Evolutionary conservation across 1,284 basidiomycete species (phyloP).

Genomic region (Cryptococcus sp.): DNA sequence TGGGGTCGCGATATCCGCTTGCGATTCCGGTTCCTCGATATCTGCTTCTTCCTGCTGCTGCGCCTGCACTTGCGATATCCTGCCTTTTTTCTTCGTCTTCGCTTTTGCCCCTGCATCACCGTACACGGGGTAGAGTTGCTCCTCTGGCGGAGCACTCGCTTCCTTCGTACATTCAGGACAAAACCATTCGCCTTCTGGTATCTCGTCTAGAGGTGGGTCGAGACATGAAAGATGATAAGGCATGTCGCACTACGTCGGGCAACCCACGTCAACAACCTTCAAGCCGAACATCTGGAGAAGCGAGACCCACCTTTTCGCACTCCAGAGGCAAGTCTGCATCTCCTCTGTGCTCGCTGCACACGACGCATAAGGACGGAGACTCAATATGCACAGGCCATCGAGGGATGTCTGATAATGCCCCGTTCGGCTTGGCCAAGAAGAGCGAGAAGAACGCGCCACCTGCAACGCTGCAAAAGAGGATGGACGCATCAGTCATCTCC

Average conservation of each 20-base stretch:
- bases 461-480: slow-evolving; percentile 63
- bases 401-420: slow-evolving; percentile 69
- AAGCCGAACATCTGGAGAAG: neutral
- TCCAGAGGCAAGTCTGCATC: slow-evolving; percentile 67
- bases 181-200: slow-evolving; percentile 93
- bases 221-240: slow-evolving; percentile 86
- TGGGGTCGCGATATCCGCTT: neutral
- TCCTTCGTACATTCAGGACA: slow-evolving; percentile 66
- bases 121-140: slow-evolving; percentile 10
- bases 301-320: slow-evolving; percentile 74
- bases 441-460: slow-evolving; percentile 83
- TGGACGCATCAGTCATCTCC: neutral
- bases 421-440: slow-evolving; percentile 71
- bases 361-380: slow-evolving; percentile 68
- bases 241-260: slow-evolving; percentile 69
- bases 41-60: slow-evolving; percentile 2
- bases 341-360: slow-evolving; percentile 68
- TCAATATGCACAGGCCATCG: slow-evolving; percentile 73
- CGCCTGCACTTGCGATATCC: neutral
- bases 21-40: neutral
- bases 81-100: neutral
- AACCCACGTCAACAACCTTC: neutral
- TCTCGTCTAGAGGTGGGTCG: slow-evolving; percentile 68
- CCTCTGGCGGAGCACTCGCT: slow-evolving; percentile 20
- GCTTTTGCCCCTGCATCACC: neutral